A percentile compares a stretch with the other conserved stretches of the same genome.
phyloP scores from a whole-genome alignment of 2,329 filamentous ascomycete genomes.

The Botrytis porri region DNA sequence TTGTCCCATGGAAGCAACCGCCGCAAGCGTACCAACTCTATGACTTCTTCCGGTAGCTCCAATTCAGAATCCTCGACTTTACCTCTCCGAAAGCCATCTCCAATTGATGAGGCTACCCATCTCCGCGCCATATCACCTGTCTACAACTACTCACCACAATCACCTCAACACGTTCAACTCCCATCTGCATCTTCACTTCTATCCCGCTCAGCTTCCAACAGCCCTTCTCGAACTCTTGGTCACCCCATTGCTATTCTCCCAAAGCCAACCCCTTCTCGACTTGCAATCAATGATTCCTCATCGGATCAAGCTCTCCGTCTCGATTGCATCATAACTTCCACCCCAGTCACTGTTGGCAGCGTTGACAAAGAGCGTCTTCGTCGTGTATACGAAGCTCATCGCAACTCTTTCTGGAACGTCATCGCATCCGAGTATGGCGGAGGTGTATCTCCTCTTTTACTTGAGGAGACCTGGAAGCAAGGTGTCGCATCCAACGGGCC shows the following conservation, averaged over 20 bases:
- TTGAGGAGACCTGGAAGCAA: conserved; percentile 66
- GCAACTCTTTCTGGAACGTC: conserved; percentile 68
- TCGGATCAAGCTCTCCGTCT: conserved; percentile 49
- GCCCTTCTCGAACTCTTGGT: conserved; percentile 43
- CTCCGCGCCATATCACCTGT: conserved; percentile 37
- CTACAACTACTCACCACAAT: conserved; percentile 40
- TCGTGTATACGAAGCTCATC: conserved; percentile 67
- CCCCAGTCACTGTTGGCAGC: conserved; percentile 40
- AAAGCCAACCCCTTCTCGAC: conserved; percentile 54
- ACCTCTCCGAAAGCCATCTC: conserved; percentile 48
- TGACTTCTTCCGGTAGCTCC: conserved; percentile 60
- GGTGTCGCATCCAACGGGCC: conserved; percentile 39
- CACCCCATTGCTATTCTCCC: conserved; percentile 62
- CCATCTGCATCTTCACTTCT: conserved; percentile 48
- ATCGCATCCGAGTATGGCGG: conserved; percentile 70
- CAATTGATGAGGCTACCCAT: conserved; percentile 44
- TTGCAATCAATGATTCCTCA: conserved; percentile 44
- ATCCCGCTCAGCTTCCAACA: conserved; percentile 52
- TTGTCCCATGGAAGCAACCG: conserved; percentile 78
- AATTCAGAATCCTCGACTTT: conserved; percentile 51
- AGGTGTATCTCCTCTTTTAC: conserved; percentile 56
- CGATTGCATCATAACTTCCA: conserved; percentile 52
- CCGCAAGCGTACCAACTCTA: conserved; percentile 71
- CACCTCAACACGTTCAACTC: conserved; percentile 37
- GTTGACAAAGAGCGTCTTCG: conserved; percentile 63